Evolutionary conservation across 2,329 filamentous ascomycete species (phyloP).

Genomic region (Chaetomium sp.): DNA sequence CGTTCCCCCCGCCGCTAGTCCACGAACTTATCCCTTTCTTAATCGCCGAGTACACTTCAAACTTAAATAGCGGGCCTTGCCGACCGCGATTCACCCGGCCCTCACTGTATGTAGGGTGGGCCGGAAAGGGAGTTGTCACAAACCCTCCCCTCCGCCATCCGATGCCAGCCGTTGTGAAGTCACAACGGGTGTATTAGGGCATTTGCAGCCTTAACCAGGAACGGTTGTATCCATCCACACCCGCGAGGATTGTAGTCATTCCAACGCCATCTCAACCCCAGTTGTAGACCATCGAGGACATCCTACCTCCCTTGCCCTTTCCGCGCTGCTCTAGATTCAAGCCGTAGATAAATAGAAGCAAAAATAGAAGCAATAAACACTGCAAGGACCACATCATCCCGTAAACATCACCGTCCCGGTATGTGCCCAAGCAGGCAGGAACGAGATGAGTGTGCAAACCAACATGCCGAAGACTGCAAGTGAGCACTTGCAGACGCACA

Average conservation of each 20-base stretch:
- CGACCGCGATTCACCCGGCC: no score
- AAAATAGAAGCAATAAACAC: background rate
- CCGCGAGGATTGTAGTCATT: background rate
- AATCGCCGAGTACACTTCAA: background rate
- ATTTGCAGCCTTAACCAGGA: background rate
- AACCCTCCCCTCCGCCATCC: background rate
- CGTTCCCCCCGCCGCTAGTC: no score
- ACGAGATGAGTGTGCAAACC: background rate
- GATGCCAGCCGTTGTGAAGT: background rate
- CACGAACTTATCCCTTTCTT: no score
- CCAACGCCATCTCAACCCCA: background rate
- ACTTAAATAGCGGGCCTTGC: background rate
- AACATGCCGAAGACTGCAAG: background rate
- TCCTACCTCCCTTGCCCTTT: background rate
- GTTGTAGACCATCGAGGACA: background rate
- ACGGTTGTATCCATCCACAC: background rate
- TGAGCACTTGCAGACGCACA: background rate
- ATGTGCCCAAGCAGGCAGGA: background rate
- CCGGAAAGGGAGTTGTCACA: background rate
- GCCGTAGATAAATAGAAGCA: background rate
- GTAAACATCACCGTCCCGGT: background rate
- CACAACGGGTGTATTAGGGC: background rate
- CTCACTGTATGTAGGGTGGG: no score
- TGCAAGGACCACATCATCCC: background rate
- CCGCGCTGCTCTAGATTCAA: background rate